A percentile compares a stretch with the other conserved stretches of the same genome.
These are phyloP conservation scores for Xylariaceae sp. DNA, from an alignment of 2,329 filamentous ascomycete genomes.

Conservation along the genomic window DNA sequence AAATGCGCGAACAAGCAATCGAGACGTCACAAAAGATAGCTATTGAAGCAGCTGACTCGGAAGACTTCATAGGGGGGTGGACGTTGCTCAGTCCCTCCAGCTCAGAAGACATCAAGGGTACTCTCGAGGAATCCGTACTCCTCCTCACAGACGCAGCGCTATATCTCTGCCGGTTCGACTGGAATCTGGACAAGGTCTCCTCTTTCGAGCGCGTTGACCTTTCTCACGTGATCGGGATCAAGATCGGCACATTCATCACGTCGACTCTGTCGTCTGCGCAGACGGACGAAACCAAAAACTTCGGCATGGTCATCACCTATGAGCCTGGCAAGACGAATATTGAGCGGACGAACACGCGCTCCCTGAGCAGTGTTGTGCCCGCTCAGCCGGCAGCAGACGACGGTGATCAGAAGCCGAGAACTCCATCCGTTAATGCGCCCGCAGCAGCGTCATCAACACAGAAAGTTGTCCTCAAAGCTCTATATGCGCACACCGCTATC, in stretches of 20 bases:
- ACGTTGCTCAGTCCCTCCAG: constrained; percentile 73
- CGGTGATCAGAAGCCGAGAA: too few species aligned
- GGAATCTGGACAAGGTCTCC: constrained; percentile 90
- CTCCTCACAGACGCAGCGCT: constrained; percentile 80
- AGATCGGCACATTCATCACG: constrained; percentile 84
- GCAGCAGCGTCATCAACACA: constrained; percentile 16
- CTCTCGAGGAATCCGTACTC: constrained; percentile 85
- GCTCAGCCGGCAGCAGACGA: constrained; percentile 21
- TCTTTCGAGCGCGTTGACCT: constrained; percentile 86
- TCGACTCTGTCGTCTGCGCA: constrained; percentile 77
- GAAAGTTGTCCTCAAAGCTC: constrained; percentile 52
- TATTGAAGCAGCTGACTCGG: constrained; percentile 73
- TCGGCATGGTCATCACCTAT: constrained; percentile 80
- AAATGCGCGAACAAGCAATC: constrained; percentile 82
- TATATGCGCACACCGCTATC: constrained; percentile 51
- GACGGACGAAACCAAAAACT: constrained; percentile 72
- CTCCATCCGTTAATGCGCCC: constrained; percentile 4
- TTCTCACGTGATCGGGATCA: constrained; percentile 66
- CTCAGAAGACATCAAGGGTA: constrained; percentile 65
- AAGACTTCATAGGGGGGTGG: constrained; percentile 88
- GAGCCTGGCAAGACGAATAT: constrained; percentile 67
- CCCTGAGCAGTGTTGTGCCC: constrained; percentile 55
- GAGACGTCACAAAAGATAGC: constrained; percentile 85
- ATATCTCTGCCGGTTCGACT: constrained; percentile 90
- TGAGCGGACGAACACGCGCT: constrained; percentile 79